A percentile compares a stretch with the other conserved stretches of the same genome.
Conservation (phyloP, 306 rosid species). For the Sindora glabra region DNA sequence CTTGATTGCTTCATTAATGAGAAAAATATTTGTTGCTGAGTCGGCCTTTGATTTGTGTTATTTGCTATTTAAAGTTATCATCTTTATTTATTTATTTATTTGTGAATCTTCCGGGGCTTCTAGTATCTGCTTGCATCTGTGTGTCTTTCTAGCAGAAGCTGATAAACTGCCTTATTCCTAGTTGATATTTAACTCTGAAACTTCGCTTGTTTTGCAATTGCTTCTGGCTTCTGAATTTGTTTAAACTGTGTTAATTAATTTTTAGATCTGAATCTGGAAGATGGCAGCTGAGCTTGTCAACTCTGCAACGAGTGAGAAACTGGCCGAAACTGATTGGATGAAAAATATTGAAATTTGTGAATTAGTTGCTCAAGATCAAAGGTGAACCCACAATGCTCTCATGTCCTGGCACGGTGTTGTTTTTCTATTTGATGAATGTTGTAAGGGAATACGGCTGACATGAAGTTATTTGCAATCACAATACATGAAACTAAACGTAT, state of each 20-base stretch:
- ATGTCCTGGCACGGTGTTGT: not conserved
- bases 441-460: not conserved
- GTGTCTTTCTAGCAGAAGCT: not conserved
- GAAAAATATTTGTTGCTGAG: not conserved
- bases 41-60: not conserved
- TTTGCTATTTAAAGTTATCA: not conserved
- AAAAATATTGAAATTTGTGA: slow-evolving; percentile 91
- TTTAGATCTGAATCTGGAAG: slow-evolving; percentile 17
- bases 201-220: not conserved
- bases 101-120: not conserved
- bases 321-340: slow-evolving; percentile 75
- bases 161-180: not conserved
- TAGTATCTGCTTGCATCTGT: not conserved
- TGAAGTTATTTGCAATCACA: not conserved
- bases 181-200: not conserved
- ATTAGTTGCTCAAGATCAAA: slow-evolving; percentile 73
- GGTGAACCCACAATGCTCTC: slow-evolving; percentile 32
- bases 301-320: slow-evolving; percentile 76
- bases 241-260: not conserved
- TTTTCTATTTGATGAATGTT: slow-evolving; percentile 10
- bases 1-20: not conserved
- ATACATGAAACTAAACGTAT: no score
- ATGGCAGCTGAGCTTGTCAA: slow-evolving; percentile 90
- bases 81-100: not conserved
- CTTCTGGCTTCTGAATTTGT: slow-evolving; percentile 4